Evolutionary conservation across 164 flowering plant species (phyloP), one percentile per base, ranked within the genome.

Genomic region (Sextonia rubra): DNA sequence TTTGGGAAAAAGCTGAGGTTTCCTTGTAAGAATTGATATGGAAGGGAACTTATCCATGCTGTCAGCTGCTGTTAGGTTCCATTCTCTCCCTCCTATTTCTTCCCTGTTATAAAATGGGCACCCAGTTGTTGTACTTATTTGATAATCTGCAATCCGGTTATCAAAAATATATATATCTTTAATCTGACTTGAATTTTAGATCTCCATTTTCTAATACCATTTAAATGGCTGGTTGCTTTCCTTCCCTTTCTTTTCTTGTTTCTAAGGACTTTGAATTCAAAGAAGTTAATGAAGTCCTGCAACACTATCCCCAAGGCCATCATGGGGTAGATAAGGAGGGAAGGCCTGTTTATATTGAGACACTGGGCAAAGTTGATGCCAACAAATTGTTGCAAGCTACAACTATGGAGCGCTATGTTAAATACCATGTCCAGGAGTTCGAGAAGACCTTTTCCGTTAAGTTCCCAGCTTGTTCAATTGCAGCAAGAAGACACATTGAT

Each of bases 271-370:
- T 89, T 76, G 84, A 87, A 60, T 92, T 87, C 74, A 71, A 69
- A 23, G 98, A 92, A 79, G 29, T 83, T 72, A 74, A 85, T 60
- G 94, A 92, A 63, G 95, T 92, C 74, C 56, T 85, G 22, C 48
- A 83, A 60, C 80, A 89, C 78, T 91, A 86, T 70, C 94, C 98
- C 27, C 94, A 92, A 62, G 90, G 94, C 64, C 82, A 85, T 83
- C 94, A 90, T 80, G 97, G 90, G n/a, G 90, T 90, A 71, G 93
- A 91, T 70, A 88, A 85, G 76, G 93, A 86, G 15, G 97, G 97
- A 61, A 84, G 90, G 76, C 97, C 97, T 55, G 80, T 91, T 75
- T 91, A 91, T 76, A 86, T 91, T 49, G 92, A 91, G 73, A 79
- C 83, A 68, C 70, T 90, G 1, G 98, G 98, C 49, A 83, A 82